Evolutionary conservation across 176 grass and related monocot genomes (phyloP), one percentile per base, ranked within the genome.

Genomic region (Ensete glaucum): DNA sequence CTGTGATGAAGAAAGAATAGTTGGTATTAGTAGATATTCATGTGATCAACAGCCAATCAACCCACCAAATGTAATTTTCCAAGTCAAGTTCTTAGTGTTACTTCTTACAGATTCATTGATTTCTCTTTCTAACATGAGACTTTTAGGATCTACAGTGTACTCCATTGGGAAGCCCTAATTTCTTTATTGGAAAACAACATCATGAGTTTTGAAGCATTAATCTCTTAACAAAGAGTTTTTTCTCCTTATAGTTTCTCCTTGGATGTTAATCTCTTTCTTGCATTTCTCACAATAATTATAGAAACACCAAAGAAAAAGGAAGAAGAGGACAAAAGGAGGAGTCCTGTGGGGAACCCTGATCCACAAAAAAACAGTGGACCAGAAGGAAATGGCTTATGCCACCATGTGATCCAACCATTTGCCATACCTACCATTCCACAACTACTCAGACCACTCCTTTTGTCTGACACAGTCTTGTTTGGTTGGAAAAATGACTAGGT

Each of bases 381-480:
- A 43, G 4, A 43, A 43, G 34, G 34, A 43, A 4, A 43, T 43
- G 34, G 34, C 34, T 43, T 43, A n/a, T 20, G 57, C 57, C 19
- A 21, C 57, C 8, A 21, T 43, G 34, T 43, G 3, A 60, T 60
- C 57, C 16, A 3, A 57, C 63, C 9, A 16, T 68, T 68, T 68
- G 12, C 29, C 2, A 21, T 67, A 68, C 48, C 66, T 49, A 68
- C 66, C 66, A 68, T 68, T 68, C 66, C 66, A 68, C 66, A 43
- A 43, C 66, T 43, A 68, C 66, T 68, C 14, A 49, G 17, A 9
- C 20, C 60, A 22, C 9, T 23, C 24, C 9, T 24, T 63, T 6
- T 65, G 22, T 10, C 21, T 63, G 1, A 9, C 22, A 26, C 11
- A 12, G 63, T 27, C 2, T 20, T 26, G 6, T 1, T 23, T 9